Conservation (phyloP, 75 land plant species). For the Pseudotsuga menziesii region DNA sequence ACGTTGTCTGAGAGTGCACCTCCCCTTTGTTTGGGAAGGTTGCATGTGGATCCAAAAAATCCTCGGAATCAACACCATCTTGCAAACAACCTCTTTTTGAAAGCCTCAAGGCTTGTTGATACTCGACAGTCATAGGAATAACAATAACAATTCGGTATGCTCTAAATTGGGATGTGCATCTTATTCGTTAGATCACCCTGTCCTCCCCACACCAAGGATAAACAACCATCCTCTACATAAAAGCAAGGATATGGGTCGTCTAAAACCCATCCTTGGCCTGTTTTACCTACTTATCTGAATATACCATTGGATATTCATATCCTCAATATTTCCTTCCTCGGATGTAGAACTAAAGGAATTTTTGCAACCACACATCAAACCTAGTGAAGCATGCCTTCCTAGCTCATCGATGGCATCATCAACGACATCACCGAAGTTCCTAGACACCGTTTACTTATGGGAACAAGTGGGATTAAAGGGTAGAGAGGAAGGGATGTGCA, state of each 20-base stretch:
- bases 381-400: slow-evolving; percentile 40
- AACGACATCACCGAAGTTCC: slow-evolving; percentile 53
- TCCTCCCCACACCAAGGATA: slow-evolving; percentile 24
- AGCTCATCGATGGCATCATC: slow-evolving; percentile 69
- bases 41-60: neutral
- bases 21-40: neutral
- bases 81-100: neutral
- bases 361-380: slow-evolving; percentile 44
- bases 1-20: too few relatives aligned
- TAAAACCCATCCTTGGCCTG: slow-evolving; percentile 36
- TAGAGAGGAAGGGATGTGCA: too few relatives aligned
- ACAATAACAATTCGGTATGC: slow-evolving; percentile 33
- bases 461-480: too few relatives aligned
- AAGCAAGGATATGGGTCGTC: slow-evolving; percentile 35
- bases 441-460: slow-evolving; percentile 46
- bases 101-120: slow-evolving; percentile 4
- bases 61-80: neutral
- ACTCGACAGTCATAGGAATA: neutral
- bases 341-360: slow-evolving; percentile 26
- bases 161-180: slow-evolving; percentile 21
- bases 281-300: slow-evolving; percentile 30
- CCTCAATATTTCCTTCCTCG: slow-evolving; percentile 29
- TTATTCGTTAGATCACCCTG: slow-evolving; percentile 14
- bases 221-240: slow-evolving; percentile 38
- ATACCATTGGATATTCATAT: slow-evolving; percentile 32